A percentile compares a stretch with the other conserved stretches of the same genome.
Conservation (phyloP, 331 rosid species). For the Pyracantha coccinea region DNA sequence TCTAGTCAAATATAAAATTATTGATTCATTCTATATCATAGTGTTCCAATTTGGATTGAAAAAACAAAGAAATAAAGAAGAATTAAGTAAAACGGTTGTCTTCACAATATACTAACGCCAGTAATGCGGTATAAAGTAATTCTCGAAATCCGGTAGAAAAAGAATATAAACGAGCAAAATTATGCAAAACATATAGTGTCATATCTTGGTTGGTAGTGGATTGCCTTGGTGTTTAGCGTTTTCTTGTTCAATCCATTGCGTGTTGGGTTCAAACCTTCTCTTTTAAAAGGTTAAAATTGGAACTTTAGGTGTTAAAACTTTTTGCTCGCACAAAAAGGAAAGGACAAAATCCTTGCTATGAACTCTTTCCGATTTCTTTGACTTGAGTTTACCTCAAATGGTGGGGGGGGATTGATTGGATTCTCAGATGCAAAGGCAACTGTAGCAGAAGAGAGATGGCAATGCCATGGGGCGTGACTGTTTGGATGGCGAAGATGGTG, state of each 20-base stretch:
- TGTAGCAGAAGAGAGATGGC: constrained; percentile 27
- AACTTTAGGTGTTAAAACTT: too few species aligned
- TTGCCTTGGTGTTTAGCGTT: not conserved
- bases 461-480: constrained; percentile 37
- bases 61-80: too few species aligned
- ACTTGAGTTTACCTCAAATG: not conserved
- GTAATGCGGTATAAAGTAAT: not conserved
- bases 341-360: not conserved
- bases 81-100: too few species aligned
- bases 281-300: too few species aligned
- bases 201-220: not conserved
- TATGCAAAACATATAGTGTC: not conserved
- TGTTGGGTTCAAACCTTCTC: not conserved
- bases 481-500: constrained; percentile 51
- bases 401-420: not conserved
- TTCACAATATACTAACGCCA: too few species aligned
- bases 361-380: not conserved
- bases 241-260: not conserved
- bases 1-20: too few species aligned
- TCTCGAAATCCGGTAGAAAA: accelerated
- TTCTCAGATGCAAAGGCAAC: not conserved
- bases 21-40: too few species aligned
- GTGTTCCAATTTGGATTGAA: too few species aligned
- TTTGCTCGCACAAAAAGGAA: not conserved
- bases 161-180: too few species aligned